Evolutionary conservation across 73 alveolate genomes (phyloP), one percentile per base, ranked within the genome.

Genomic region (Effrenium voratum): DNA sequence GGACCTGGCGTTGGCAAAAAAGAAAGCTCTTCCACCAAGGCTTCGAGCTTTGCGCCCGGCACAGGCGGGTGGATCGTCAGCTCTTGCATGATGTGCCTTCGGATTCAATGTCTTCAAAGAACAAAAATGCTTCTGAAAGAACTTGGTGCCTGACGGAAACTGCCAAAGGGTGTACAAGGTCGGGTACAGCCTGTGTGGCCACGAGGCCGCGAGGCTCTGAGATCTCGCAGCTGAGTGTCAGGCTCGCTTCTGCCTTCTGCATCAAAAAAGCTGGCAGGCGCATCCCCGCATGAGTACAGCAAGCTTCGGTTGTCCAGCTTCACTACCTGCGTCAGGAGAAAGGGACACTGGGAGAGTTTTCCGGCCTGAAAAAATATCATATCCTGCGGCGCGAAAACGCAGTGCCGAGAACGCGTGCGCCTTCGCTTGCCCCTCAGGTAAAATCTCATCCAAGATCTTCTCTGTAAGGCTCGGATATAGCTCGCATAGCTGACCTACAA

Each of bases 361-460:
- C n/a, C n/a, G n/a, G n/a, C n/a, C n/a, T n/a, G n/a, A n/a, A n/a
- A n/a, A n/a, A n/a, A n/a, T n/a, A n/a, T n/a, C n/a, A n/a, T n/a
- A n/a, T n/a, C n/a, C n/a, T n/a, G n/a, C n/a, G n/a, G n/a, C n/a
- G n/a, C n/a, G n/a, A n/a, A n/a, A n/a, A n/a, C n/a, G n/a, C n/a
- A 12, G 76, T 19, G 38, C 76, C 32, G 41, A 28, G 41, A 63
- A 63, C 38, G 76, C 28, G 91, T 30, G 34, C n/a, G 79, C 97
- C 97, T 90, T 90, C 16, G 97, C 97, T 90, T 90, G 97, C n/a
- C 97, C 97, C 87, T 90, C 97, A 28, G 97, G 97, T 76, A 90
- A 43, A 57, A 70, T 90, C 87, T 90, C 97, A 68, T 90, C 97
- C 87, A 90, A 30, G 26, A 60, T 79, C 77, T 90, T 90, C 40